phyloP scores from a whole-genome alignment of 257 asterid species.

The Nemophila menziesii region DNA sequence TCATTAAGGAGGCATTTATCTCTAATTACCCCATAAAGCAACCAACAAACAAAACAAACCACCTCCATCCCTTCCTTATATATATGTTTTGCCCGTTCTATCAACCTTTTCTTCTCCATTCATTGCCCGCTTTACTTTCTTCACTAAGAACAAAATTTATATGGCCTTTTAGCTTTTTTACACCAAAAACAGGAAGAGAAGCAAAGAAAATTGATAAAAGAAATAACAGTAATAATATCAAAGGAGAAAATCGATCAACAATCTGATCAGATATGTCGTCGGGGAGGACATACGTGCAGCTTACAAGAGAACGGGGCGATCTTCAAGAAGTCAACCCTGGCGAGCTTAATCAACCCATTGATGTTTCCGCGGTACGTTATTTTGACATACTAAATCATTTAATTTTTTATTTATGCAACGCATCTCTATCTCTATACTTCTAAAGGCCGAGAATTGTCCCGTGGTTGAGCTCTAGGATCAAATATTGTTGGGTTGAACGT shows the following conservation, averaged over 20 bases:
- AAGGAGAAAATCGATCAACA: too few species aligned
- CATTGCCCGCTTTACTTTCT: background rate
- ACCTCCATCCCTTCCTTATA: background rate
- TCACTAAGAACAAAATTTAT: background rate
- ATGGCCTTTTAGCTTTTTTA: background rate
- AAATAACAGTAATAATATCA: too few species aligned
- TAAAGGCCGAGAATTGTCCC: too few species aligned
- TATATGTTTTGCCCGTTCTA: background rate
- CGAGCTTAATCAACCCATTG: conserved; percentile 68
- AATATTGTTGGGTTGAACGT: too few species aligned
- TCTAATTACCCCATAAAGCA: too few species aligned
- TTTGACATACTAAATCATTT: too few species aligned
- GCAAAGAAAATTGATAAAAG: too few species aligned
- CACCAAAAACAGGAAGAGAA: background rate
- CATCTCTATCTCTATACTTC: too few species aligned
- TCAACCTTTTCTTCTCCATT: background rate
- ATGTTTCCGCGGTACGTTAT: conserved; percentile 35
- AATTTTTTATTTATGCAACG: too few species aligned
- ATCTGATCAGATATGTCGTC: conserved; percentile 42
- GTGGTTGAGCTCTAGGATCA: too few species aligned
- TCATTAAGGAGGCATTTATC: too few species aligned
- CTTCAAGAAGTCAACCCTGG: conserved; percentile 58
- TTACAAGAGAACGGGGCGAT: conserved; percentile 40
- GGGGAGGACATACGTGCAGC: conserved; percentile 43
- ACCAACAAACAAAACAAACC: background rate